These are phyloP conservation scores for Mucor velutinosus DNA, from an alignment of 371 early-diverging fungal species.

Conservation along the genomic window DNA sequence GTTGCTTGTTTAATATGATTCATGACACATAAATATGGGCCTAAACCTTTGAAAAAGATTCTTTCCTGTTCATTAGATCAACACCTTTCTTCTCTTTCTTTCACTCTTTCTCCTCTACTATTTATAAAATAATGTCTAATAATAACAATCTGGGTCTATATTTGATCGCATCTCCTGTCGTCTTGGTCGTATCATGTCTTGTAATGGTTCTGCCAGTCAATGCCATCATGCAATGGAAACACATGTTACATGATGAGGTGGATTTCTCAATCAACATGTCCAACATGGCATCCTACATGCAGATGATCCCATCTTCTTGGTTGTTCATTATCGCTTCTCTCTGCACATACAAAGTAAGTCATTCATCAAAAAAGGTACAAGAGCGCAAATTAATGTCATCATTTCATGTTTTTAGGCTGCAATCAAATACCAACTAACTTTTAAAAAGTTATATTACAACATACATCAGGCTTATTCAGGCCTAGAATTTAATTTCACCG, in stretches of 20 bases:
- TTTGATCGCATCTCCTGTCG: not conserved
- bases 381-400: not conserved
- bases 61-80: not conserved
- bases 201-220: not conserved
- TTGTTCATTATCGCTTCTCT: not conserved
- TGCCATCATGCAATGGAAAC: not conserved
- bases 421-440: not conserved
- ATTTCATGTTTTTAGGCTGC: not conserved
- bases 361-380: not conserved
- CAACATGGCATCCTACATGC: not conserved
- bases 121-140: not conserved
- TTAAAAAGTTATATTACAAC: not conserved
- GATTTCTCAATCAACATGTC: not conserved
- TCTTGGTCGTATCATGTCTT: not conserved
- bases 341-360: not conserved
- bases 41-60: not conserved
- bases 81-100: not conserved
- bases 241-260: not conserved
- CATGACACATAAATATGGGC: not conserved
- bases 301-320: not conserved
- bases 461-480: not conserved
- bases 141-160: not conserved
- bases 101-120: not conserved
- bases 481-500: not conserved
- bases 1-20: not conserved